Evolutionary conservation across 768 basidiomycete genomes (phyloP).

Genomic region (Pleurotus sapidus): DNA sequence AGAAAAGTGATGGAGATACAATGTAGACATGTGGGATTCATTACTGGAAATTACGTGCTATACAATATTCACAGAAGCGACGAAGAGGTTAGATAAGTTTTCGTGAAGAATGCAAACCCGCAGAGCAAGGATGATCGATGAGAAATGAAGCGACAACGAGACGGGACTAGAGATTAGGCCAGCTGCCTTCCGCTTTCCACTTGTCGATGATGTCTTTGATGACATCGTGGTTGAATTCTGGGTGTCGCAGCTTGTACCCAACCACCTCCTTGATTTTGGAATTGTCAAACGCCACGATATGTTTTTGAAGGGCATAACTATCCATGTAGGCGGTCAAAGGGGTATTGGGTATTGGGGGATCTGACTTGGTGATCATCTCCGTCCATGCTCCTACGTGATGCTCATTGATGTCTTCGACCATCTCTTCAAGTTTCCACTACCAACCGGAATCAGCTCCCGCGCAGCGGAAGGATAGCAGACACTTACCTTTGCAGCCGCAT

Average conservation of each 20-base stretch:
- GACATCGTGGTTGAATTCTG: constrained; percentile 58
- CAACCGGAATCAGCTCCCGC: constrained; percentile 5
- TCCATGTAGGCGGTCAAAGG: constrained; percentile 82
- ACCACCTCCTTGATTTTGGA: constrained; percentile 71
- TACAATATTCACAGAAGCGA: constrained; percentile 1
- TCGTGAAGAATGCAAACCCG: neutral
- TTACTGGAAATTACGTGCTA: neutral
- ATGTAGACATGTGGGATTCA: neutral
- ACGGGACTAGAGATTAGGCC: constrained; percentile 35
- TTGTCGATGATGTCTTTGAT: constrained; percentile 73
- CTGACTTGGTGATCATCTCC: constrained; percentile 70
- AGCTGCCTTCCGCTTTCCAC: constrained; percentile 72
- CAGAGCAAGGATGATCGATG: neutral
- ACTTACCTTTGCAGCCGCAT: constrained; percentile 62
- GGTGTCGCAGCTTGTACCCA: constrained; percentile 63
- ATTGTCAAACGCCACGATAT: constrained; percentile 65
- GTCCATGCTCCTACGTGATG: constrained; percentile 82
- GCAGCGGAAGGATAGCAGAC: neutral
- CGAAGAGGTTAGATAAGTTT: neutral
- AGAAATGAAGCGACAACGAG: neutral
- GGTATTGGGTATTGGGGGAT: constrained; percentile 68
- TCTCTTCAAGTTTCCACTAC: constrained; percentile 61
- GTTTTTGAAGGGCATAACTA: constrained; percentile 66
- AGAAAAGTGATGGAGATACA: neutral
- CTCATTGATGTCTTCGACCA: constrained; percentile 83